Percentiles rank a stretch among this genome's conserved stretches.
Evolutionary conservation across 257 asterid genomes (phyloP).

Genomic region (Sherardia arvensis): DNA sequence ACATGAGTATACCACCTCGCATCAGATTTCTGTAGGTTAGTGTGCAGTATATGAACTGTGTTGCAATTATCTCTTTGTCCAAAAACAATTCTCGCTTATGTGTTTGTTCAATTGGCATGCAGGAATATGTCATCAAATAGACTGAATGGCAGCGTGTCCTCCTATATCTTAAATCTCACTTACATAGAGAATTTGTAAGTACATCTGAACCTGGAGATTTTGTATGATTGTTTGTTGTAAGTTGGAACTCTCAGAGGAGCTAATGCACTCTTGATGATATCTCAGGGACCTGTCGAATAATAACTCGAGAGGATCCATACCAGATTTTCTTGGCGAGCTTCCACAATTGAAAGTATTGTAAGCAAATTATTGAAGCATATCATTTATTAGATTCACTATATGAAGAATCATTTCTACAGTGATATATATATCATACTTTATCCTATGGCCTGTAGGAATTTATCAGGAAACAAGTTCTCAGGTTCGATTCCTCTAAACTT

Average conservation of each 20-base stretch:
- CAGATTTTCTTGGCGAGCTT: constrained; percentile 16
- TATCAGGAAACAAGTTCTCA: constrained; percentile 10
- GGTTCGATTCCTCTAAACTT: constrained; percentile 17
- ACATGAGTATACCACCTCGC: constrained; percentile 9
- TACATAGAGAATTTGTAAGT: constrained; percentile 23
- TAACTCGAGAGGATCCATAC: constrained; percentile 18
- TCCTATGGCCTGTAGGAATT: constrained; percentile 13
- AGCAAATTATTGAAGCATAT: neutral
- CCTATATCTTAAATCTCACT: constrained; percentile 14
- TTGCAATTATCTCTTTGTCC: neutral
- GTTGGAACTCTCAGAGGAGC: too few species aligned
- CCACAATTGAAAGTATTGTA: constrained; percentile 20
- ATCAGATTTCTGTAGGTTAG: constrained; percentile 25
- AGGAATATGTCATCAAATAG: constrained; percentile 20
- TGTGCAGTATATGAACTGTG: neutral
- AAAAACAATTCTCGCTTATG: neutral
- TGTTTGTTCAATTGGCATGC: neutral
- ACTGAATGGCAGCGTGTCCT: constrained; percentile 11
- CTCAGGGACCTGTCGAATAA: constrained; percentile 30
- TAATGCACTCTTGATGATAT: neutral
- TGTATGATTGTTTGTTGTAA: neutral
- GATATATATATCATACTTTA: neutral
- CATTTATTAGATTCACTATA: too few species aligned
- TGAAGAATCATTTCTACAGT: too few species aligned
- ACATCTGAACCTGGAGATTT: too few species aligned